phyloP scores from a whole-genome alignment of 2,329 filamentous ascomycete genomes.

The Fusarium coffeatum region DNA sequence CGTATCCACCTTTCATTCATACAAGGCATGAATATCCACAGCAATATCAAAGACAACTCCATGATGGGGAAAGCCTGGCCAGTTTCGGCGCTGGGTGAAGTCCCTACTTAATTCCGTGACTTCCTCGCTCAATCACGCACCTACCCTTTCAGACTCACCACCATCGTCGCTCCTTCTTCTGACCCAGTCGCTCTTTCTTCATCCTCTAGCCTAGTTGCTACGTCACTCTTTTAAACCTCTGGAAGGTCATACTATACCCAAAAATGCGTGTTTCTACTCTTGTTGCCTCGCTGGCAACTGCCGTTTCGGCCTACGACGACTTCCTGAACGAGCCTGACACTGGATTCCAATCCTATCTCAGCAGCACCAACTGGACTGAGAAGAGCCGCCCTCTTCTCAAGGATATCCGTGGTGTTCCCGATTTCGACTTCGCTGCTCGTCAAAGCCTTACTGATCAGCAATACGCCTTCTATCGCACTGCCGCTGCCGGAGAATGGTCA shows the following conservation, averaged over 20 bases:
- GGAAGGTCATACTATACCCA: slow-evolving; percentile 18
- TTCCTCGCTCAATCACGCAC: not conserved
- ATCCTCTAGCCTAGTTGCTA: slow-evolving; percentile 4
- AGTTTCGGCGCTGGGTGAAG: no score
- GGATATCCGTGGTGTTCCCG: slow-evolving; percentile 58
- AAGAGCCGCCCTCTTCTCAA: slow-evolving; percentile 54
- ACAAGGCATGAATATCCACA: slow-evolving; percentile 34
- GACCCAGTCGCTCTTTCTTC: slow-evolving; percentile 2
- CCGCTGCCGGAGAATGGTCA: slow-evolving; percentile 61
- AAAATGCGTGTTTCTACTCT: slow-evolving; percentile 34
- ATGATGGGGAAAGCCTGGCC: not conserved
- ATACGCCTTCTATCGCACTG: slow-evolving; percentile 63
- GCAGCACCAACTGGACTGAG: slow-evolving; percentile 48
- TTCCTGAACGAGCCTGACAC: slow-evolving; percentile 54
- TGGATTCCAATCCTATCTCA: slow-evolving; percentile 47
- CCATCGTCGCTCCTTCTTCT: slow-evolving; percentile 1
- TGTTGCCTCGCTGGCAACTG: slow-evolving; percentile 38
- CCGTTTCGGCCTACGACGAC: slow-evolving; percentile 46
- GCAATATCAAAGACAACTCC: not conserved
- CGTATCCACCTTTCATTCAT: slow-evolving; percentile 33
- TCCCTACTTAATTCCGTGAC: not conserved
- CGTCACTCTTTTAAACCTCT: slow-evolving; percentile 27
- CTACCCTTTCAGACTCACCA: no score
- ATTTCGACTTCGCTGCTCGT: slow-evolving; percentile 63
- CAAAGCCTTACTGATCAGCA: slow-evolving; percentile 55